Base-by-base conservation (phyloP, 2,329 filamentous ascomycete genomes). In the Ophiosphaerella herpotricha region DNA sequence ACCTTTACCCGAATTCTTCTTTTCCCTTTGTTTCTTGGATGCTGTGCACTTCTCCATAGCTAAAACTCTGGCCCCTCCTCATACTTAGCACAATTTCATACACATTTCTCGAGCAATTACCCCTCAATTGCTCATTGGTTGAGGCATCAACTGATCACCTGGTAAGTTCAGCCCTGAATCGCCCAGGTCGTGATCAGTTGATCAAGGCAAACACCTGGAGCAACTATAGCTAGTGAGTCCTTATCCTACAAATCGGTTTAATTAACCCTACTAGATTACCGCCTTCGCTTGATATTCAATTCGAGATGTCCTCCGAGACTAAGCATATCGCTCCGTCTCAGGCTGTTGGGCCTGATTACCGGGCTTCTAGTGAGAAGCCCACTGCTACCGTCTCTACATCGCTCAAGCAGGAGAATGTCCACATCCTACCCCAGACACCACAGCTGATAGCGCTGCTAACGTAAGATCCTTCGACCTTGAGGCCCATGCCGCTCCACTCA, bases 361-460 rank as follows among this genome's bases (percentile, higher is more conserved):
- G 85, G 49, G 80, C 87, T 23, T 83, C 87, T 54, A 85, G 83
- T 59, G 85, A 93, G 72, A 95, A 93, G 71, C 91, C 91, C 35
- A 88, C 83, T 50, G 91, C 91, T 11, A 97, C 92, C 2, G 88
- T 97, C 36, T 99, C 94, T 11, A 92, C 86, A 48, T 82, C 85
- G 52, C 86, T 97, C 34, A 77, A 85, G 38, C 87, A 91, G 67
- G 87, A 91, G 55, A 97, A 96, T 79, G 90, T 99, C 59, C 88
- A 91, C 71, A 88, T 95, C 58, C 81, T 99, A 39, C 84, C 89
- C 26, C 94, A 97, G 77, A 97, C 94, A 9, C 92, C 94, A 41
- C 94, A 99, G 80, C 84, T 99, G 60, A 99, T 99, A 77, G 92
- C 94, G 59, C 84, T 99, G 60, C 83, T 99, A 76, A 97, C 94